Evolutionary conservation across 345 rosid genomes (phyloP), one percentile per base, ranked within the genome.

Genomic region (Abelmoschus esculentus): DNA sequence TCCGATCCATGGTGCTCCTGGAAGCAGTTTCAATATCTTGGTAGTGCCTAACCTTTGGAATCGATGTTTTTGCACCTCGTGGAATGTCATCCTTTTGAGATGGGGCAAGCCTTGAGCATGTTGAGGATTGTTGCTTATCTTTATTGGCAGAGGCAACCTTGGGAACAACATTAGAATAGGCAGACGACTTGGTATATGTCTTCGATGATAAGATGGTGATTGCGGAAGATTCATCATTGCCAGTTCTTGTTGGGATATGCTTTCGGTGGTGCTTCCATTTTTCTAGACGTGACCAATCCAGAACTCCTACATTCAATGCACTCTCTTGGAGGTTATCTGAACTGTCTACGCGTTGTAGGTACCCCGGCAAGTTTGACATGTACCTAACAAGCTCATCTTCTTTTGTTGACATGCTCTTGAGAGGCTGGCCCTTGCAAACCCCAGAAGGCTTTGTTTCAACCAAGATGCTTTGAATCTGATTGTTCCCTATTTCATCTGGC

Each of bases 251-350:
- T 32, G 52, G 71, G 61, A 19, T 63, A 73, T 59, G 59, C 71
- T 74, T 83, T 66, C 66, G 76, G 47, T 70, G 78, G 29, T 70
- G 53, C 61, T 82, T 90, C 91, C 90, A 90, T 70, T 81, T 82
- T 83, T 89, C 89, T 36, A 93, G 76, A 63, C 83, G 79, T 14
- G 80, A 75, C 98, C 97, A 89, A 74, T 93, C 98, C 76, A 93
- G 77, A 74, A 93, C 98, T 61, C 98, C 98, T 40, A 90, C 82
- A 82, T 86, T 87, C 79, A 90, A 76, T 69, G 84, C 92, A 72
- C 87, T 89, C 61, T 78, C 92, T 57, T 85, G 84, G 8, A 70
- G 13, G 17, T 76, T 78, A 59, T 83, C 88, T 46, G 74, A 78
- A 56, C 54, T 82, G 54, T 86, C 89, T 67, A 80, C 28, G 15